Percentiles rank a stretch among this genome's conserved stretches.
Evolutionary conservation across 495 filamentous ascomycete species (phyloP).

Genomic region (Aspergillus nidulans): DNA sequence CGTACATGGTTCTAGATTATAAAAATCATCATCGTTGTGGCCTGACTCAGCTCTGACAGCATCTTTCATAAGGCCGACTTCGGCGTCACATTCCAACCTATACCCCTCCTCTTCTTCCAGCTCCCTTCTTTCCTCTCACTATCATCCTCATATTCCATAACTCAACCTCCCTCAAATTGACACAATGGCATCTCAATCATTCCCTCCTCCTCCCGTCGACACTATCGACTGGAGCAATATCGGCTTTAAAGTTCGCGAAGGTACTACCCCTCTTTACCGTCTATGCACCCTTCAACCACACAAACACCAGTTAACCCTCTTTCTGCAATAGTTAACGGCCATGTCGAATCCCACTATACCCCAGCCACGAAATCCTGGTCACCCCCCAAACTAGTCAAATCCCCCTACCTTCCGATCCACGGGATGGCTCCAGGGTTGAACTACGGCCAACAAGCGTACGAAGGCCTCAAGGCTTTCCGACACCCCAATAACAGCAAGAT

Average conservation of each 20-base stretch:
- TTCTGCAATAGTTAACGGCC: conserved; percentile 21
- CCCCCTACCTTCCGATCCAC: conserved; percentile 78
- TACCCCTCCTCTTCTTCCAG: not conserved
- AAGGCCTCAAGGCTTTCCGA: conserved; percentile 90
- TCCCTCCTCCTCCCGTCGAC: conserved; percentile 74
- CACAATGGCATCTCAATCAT: conserved; percentile 28
- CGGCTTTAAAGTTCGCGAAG: conserved; percentile 87
- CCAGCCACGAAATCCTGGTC: conserved; percentile 58
- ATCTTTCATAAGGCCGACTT: not conserved
- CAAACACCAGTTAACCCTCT: not conserved
- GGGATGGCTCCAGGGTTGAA: conserved; percentile 88
- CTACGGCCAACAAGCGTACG: conserved; percentile 92
- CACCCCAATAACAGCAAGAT: conserved; percentile 51
- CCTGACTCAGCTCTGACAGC: not conserved
- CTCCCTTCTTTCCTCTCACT: not conserved
- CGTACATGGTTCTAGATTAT: not conserved
- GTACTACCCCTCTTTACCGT: conserved; percentile 44
- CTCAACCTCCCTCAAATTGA: not conserved
- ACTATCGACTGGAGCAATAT: conserved; percentile 77
- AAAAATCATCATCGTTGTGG: not conserved
- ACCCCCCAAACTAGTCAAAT: conserved; percentile 62
- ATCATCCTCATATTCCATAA: not conserved
- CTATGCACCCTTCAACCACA: not conserved
- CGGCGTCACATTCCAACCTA: not conserved
- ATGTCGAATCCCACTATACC: conserved; percentile 34